Conservation (phyloP, 2,329 filamentous ascomycete genomes). For the Penicillium sp. region DNA sequence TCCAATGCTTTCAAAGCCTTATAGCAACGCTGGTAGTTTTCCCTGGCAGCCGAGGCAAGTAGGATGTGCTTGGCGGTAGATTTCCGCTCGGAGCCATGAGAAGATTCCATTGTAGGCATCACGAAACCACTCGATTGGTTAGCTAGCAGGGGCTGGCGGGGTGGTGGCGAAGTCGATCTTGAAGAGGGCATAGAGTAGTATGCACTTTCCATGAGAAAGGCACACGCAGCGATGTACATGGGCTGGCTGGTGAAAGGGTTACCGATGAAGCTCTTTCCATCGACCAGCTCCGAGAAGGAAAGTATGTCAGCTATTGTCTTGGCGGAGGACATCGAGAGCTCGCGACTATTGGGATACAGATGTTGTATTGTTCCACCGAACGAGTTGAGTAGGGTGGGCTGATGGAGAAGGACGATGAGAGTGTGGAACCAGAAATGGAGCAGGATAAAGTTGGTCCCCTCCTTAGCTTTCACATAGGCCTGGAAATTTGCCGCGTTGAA, state of each 20-base stretch:
- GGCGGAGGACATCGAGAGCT: slow-evolving; percentile 82
- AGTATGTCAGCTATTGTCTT: slow-evolving; percentile 91
- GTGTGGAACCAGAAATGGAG: slow-evolving; percentile 90
- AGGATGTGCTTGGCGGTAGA: slow-evolving; percentile 69
- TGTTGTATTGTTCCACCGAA: slow-evolving; percentile 73
- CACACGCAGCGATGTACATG: slow-evolving; percentile 88
- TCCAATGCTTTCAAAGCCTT: slow-evolving; percentile 81
- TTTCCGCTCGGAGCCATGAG: slow-evolving; percentile 33
- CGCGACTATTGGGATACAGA: slow-evolving; percentile 77
- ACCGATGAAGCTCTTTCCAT: slow-evolving; percentile 82
- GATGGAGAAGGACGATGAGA: slow-evolving; percentile 81
- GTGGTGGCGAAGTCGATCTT: slow-evolving; percentile 58
- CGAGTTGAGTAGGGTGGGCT: slow-evolving; percentile 79
- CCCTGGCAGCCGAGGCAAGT: slow-evolving; percentile 77
- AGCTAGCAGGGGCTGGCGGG: slow-evolving; percentile 35
- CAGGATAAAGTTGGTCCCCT: slow-evolving; percentile 85
- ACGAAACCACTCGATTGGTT: slow-evolving; percentile 41
- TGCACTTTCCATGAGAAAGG: slow-evolving; percentile 82
- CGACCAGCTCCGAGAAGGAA: slow-evolving; percentile 82
- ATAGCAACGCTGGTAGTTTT: slow-evolving; percentile 87
- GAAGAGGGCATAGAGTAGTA: slow-evolving; percentile 70
- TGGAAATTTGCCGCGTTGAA: slow-evolving; percentile 89
- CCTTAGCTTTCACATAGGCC: slow-evolving; percentile 76
- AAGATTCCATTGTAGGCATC: slow-evolving; percentile 37
- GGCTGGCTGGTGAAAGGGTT: slow-evolving; percentile 90